phyloP scores from a whole-genome alignment of 2,329 filamentous ascomycete genomes.

The Cladosporium sp. region DNA sequence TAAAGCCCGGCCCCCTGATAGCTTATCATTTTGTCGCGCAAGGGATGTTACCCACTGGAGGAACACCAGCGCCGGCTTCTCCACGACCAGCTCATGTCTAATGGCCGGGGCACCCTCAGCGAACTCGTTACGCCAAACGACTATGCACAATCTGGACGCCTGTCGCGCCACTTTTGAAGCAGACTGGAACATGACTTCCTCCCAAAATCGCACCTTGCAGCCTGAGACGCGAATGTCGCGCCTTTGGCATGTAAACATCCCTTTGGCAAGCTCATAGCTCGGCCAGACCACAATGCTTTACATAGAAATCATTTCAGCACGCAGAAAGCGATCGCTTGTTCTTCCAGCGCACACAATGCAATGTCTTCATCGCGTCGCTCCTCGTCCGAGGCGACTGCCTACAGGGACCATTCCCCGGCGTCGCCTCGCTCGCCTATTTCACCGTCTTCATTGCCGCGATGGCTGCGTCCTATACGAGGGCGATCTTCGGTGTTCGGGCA shows the following conservation, averaged over 20 bases:
- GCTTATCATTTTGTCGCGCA: conserved; percentile 3
- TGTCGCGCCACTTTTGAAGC: background rate
- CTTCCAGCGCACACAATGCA: background rate
- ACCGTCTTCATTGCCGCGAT: conserved; percentile 31
- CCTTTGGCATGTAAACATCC: conserved; percentile 20
- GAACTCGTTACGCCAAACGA: background rate
- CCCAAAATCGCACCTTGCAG: conserved; percentile 12
- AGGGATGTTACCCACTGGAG: background rate
- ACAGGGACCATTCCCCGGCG: conserved; percentile 29
- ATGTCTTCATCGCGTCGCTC: conserved; percentile 27
- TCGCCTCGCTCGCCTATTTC: conserved; percentile 29
- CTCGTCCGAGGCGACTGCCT: conserved; percentile 25
- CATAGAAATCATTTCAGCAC: background rate
- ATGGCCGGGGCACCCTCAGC: background rate
- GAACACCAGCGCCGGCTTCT: background rate
- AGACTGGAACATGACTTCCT: conserved; percentile 3
- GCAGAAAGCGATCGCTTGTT: background rate
- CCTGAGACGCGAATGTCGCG: conserved; percentile 2
- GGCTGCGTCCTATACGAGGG: conserved; percentile 27
- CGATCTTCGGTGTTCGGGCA: conserved; percentile 20
- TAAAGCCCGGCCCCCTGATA: background rate
- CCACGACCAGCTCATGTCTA: conserved; percentile 3
- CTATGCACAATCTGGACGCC: background rate
- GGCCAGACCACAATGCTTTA: background rate
- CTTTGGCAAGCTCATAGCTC: background rate